phyloP scores from a whole-genome alignment of 1,284 basidiomycete genomes.

The Moesziomyces parantarcticus region DNA sequence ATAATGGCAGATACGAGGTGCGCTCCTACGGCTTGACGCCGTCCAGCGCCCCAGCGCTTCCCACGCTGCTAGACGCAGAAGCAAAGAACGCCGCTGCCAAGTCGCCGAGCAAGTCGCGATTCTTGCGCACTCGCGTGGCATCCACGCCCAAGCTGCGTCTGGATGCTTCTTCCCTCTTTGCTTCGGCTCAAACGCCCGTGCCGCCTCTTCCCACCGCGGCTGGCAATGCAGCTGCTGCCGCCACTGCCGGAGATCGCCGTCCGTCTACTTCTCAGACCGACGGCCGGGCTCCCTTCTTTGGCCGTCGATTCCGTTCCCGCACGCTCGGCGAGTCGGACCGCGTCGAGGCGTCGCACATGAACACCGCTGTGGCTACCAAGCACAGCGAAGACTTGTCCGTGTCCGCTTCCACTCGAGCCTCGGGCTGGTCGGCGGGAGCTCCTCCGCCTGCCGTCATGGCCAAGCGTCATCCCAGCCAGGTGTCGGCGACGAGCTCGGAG shows the following conservation, averaged over 20 bases:
- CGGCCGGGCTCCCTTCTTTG: conserved; percentile 34
- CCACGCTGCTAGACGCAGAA: not conserved
- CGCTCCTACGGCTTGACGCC: conserved; percentile 19
- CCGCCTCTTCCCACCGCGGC: conserved; percentile 12
- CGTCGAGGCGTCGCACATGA: conserved; percentile 12
- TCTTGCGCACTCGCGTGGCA: conserved; percentile 33
- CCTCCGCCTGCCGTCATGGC: too few species aligned
- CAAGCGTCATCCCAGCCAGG: conserved; percentile 26
- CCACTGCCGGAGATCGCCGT: conserved; percentile 15
- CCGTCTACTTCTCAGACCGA: conserved; percentile 41
- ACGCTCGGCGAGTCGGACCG: conserved; percentile 49
- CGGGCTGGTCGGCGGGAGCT: too few species aligned
- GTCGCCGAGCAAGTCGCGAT: conserved; percentile 7
- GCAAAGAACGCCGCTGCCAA: not conserved
- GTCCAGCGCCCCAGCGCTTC: not conserved
- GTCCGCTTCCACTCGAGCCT: not conserved
- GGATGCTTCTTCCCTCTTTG: conserved; percentile 13
- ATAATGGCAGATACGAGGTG: conserved; percentile 19
- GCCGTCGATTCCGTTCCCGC: conserved; percentile 47
- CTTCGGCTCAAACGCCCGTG: conserved; percentile 12
- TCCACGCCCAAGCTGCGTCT: conserved; percentile 47
- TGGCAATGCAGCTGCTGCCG: not conserved
- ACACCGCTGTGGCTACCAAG: conserved; percentile 9
- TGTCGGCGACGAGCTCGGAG: conserved; percentile 29
- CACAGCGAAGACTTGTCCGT: not conserved